Evolutionary conservation across 169 alveolate species (phyloP), one percentile per base, ranked within the genome.

Genomic region (Plasmodium inui): DNA sequence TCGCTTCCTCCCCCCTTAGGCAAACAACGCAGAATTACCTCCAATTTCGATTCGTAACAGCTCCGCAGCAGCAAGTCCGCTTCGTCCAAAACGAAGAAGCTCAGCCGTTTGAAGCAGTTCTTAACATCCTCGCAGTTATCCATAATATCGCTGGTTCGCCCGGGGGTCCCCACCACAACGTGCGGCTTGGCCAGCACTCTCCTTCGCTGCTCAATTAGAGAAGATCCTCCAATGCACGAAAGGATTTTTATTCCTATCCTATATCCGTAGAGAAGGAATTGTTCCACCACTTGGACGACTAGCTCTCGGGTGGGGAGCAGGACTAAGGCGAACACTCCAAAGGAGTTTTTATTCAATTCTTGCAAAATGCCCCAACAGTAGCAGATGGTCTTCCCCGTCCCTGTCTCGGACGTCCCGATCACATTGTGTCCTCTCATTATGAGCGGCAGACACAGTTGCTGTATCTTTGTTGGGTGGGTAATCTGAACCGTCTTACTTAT

Each of bases 331-430:
- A 98, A 99, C 14, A 99, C 97, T 41, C 99, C 99, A 95, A 93
- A 98, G 9, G 99, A 99, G 93, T 99, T 99, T 93, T 97, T 97
- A 28, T 99, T 95, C 57, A 99, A 95, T 30, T 97, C 96, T 85
- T 98, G 98, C 26, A 99, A 96, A 17, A 98, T 97, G 0, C 99
- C 99, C 92, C 99, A 96, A 76, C 99, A 98, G 96, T 98, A 99
- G 57, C 99, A 98, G 19, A 99, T 99, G 8, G 99, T 99, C 95
- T 99, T 99, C 17, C 99, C 99, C 34, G 99, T 98, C 3, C 99
- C 99, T 1, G 99, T 99, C 89, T 98, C 97, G n/a, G 99, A 99
- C 53, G 98, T 96, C 4, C 98, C 99, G 19, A 98, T 97, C 10
- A 99, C 98, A 96, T 98, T 97, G 71, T 97, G 85, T 1, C 99